These are phyloP conservation scores for Pleurotus pulmonarius DNA, from an alignment of 768 basidiomycete genomes.

Conservation along the genomic window DNA sequence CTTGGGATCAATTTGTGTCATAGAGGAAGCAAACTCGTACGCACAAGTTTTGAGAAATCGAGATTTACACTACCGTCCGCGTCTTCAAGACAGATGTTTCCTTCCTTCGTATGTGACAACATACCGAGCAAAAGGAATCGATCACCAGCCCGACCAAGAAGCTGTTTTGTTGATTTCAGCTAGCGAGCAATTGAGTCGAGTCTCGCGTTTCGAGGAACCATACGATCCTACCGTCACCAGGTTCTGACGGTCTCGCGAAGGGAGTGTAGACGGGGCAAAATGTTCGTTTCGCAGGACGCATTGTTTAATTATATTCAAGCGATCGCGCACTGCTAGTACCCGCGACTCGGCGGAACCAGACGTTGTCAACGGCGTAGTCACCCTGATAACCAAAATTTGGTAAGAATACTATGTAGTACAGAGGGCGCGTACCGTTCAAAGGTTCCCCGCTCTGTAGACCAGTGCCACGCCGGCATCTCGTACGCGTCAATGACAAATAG, in stretches of 20 bases:
- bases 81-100: slow-evolving; percentile 89
- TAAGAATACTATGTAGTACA: not conserved
- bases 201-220: not conserved
- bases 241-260: slow-evolving; percentile 81
- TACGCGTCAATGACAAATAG: slow-evolving; percentile 85
- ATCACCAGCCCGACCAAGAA: slow-evolving; percentile 85
- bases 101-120: slow-evolving; percentile 86
- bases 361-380: slow-evolving; percentile 54
- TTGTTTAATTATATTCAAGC: slow-evolving; percentile 89
- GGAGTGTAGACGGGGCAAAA: slow-evolving; percentile 93
- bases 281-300: slow-evolving; percentile 94
- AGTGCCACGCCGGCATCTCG: slow-evolving; percentile 94
- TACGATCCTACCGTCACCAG: slow-evolving; percentile 72
- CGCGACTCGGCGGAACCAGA: slow-evolving; percentile 84
- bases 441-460: slow-evolving; percentile 80
- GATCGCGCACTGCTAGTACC: slow-evolving; percentile 74
- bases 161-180: slow-evolving; percentile 94
- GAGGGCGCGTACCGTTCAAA: slow-evolving; percentile 71
- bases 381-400: slow-evolving; percentile 31
- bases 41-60: slow-evolving; percentile 83
- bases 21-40: not conserved
- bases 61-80: slow-evolving; percentile 86
- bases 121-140: slow-evolving; percentile 93
- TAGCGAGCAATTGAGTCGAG: slow-evolving; percentile 22
- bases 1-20: slow-evolving; percentile 15